Base-by-base conservation (phyloP, 2,329 filamentous ascomycete species). In the Colletotrichum coccodes region DNA sequence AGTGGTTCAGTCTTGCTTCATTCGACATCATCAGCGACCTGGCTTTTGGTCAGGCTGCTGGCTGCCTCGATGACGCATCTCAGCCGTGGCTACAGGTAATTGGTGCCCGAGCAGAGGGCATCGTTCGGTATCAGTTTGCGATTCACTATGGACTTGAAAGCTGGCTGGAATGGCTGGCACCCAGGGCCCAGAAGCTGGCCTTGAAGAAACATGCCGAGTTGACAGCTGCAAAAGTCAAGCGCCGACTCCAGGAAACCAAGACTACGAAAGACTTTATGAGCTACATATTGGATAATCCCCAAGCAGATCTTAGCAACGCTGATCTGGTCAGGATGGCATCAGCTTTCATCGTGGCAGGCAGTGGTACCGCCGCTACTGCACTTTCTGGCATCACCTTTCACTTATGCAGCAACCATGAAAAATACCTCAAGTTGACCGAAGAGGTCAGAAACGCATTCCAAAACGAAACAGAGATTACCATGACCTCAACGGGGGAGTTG, bases 21-120 rank as follows among this genome's bases (percentile, higher is more conserved):
- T 82, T 84, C 71, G 82, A 83, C 72, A 77, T 83, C 40, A 79
- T 82, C 53, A 82, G 82, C 23, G 83, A 85, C 71, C 76, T 86
- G 66, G 79, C 83, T 0, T 85, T 85, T 71, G 83, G 82, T 8
- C 79, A 83, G 62, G 79, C 81, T 1, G 84, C 83, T 70, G 77
- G 76, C 9, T 80, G 78, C 71, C 73, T 84, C 2, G 74, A 78
- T 18, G 75, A 75, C 1, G 59, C 59, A 16, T 67, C 59, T 44
- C 64, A 63, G 36, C 64, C 64, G 4, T 63, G 64, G 64, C 21
- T 63, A 26, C 64, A 67, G 42, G 64, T 67, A 12, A 63, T 67
- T 14, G 64, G 59, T n/a, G 52, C 52, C 3, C 26, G 64, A 23
- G 64, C 52, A 11, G 21, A 67, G 14, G 59, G 59, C 26, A 67